These are phyloP conservation scores for Phytophthora fragariaefolia DNA, from an alignment of 352 stramenopile genomes.

Conservation along the genomic window DNA sequence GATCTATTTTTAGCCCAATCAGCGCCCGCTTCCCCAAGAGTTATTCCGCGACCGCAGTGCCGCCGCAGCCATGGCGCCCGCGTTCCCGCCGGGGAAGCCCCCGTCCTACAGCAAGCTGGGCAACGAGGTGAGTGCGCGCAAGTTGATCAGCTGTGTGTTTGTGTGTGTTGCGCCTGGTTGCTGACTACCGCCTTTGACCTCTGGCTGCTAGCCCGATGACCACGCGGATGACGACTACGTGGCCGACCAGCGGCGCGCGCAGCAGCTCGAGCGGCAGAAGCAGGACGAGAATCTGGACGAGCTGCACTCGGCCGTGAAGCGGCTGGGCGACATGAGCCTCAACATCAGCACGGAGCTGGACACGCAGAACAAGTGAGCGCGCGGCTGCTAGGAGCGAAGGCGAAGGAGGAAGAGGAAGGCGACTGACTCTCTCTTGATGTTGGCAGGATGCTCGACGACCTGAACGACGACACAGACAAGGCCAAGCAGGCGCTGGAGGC, in stretches of 20 bases:
- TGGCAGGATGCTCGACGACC: conserved; percentile 80
- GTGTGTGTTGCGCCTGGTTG: conserved; percentile 5
- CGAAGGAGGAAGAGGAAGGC: neutral
- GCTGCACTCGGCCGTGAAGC: conserved; percentile 80
- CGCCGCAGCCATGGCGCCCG: conserved; percentile 52
- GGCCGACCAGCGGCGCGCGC: conserved; percentile 49
- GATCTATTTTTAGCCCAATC: conserved; percentile 41
- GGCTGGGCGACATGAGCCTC: conserved; percentile 82
- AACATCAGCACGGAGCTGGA: conserved; percentile 87
- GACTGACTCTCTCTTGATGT: conserved; percentile 17
- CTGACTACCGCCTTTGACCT: no score
- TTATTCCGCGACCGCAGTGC: conserved; percentile 9
- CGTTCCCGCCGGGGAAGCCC: conserved; percentile 65
- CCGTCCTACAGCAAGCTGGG: conserved; percentile 76
- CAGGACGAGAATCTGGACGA: conserved; percentile 86
- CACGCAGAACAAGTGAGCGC: conserved; percentile 74
- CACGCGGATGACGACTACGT: conserved; percentile 68
- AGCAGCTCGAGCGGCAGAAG: conserved; percentile 81
- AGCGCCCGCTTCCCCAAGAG: conserved; percentile 3
- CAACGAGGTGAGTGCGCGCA: conserved; percentile 52
- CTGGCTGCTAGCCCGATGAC: conserved; percentile 47
- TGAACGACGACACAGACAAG: conserved; percentile 87
- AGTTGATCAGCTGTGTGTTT: neutral
- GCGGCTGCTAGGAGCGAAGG: neutral
- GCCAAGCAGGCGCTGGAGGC: conserved; percentile 71